Evolutionary conservation across 2,329 filamentous ascomycete genomes (phyloP).

Genomic region (Fusarium sacchari): DNA sequence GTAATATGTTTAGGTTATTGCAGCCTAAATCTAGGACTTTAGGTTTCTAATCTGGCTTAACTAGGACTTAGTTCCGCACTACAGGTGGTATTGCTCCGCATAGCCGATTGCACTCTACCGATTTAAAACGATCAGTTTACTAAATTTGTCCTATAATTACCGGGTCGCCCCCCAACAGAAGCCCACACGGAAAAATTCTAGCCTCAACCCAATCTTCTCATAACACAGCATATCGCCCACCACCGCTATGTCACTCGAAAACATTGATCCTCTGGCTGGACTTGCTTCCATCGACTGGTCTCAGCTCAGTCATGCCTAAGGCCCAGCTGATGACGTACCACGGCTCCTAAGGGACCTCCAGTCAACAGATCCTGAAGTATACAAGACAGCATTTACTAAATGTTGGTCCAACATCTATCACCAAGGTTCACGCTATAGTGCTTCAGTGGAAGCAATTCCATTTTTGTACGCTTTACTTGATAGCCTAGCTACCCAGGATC

Average conservation of each 20-base stretch:
- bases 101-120: too few relatives aligned
- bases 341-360: not conserved
- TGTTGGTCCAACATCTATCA: not conserved
- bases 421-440: not conserved
- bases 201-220: not conserved
- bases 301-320: not conserved
- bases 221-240: accelerated
- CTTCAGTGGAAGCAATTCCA: not conserved
- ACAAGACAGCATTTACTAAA: not conserved
- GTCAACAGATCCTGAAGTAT: not conserved
- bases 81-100: not conserved
- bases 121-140: too few relatives aligned
- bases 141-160: too few relatives aligned
- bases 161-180: not conserved
- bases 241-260: not conserved
- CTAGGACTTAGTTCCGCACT: not conserved
- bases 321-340: not conserved
- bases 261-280: not conserved
- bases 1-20: too few relatives aligned
- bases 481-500: not conserved
- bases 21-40: not conserved
- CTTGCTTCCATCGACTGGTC: not conserved
- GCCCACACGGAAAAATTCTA: accelerated
- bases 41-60: not conserved
- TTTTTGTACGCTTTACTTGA: not conserved